Evolutionary conservation across 495 filamentous ascomycete species (phyloP).

Genomic region (Amniculicola lignicola): DNA sequence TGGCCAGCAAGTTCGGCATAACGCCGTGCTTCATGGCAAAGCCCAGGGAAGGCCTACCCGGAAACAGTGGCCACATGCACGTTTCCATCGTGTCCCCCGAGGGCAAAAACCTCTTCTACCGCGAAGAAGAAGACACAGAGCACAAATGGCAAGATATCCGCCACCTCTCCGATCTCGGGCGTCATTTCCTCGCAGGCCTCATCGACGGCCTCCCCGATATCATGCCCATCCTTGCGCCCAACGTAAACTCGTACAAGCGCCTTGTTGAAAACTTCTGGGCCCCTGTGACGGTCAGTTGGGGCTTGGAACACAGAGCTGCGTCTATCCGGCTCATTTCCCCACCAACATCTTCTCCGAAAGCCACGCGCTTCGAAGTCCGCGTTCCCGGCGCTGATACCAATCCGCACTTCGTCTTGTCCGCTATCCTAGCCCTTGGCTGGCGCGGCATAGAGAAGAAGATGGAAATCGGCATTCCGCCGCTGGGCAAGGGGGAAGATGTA

Average conservation of each 20-base stretch:
- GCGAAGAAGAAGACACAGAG: constrained; percentile 64
- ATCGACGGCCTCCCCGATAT: constrained; percentile 86
- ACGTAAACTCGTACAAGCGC: constrained; percentile 94
- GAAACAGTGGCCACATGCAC: constrained; percentile 95
- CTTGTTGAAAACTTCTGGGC: constrained; percentile 99
- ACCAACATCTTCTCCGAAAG: constrained; percentile 74
- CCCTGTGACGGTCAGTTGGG: constrained; percentile 95
- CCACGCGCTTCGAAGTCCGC: constrained; percentile 87
- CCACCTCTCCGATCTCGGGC: constrained; percentile 78
- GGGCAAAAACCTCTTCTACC: constrained; percentile 71
- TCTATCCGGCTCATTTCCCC: constrained; percentile 87
- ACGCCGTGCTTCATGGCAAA: constrained; percentile 99
- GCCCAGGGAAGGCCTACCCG: constrained; percentile 80
- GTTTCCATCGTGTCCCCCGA: constrained; percentile 69
- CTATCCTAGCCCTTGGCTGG: constrained; percentile 81
- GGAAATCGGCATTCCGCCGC: constrained; percentile 73
- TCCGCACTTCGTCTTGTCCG: constrained; percentile 80
- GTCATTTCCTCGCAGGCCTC: constrained; percentile 91
- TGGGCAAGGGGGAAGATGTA: constrained; percentile 78
- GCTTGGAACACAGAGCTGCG: constrained; percentile 88
- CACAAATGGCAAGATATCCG: constrained; percentile 70
- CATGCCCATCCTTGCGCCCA: constrained; percentile 93
- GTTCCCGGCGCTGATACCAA: constrained; percentile 91
- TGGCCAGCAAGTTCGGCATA: constrained; percentile 81
- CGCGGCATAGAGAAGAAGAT: constrained; percentile 87